Percentiles rank a stretch among this genome's conserved stretches.
phyloP scores from a whole-genome alignment of 768 basidiomycete genomes.

The Suillus paluster region DNA sequence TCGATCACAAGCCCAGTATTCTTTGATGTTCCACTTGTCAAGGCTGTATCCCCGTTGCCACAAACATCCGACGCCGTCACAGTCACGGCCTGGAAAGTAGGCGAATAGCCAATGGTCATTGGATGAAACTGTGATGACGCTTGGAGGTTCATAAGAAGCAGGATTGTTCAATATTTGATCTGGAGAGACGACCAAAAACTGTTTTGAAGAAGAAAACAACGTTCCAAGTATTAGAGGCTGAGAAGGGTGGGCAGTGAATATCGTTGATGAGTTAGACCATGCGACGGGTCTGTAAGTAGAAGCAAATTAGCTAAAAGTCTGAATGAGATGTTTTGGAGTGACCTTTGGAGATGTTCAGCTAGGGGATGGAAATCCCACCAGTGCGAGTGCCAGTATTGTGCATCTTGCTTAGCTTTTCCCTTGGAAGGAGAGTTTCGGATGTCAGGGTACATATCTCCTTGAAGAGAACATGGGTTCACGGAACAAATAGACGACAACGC shows the following conservation, averaged over 20 bases:
- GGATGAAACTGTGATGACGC: slow-evolving; percentile 62
- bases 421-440: slow-evolving; percentile 47
- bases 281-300: slow-evolving; percentile 58
- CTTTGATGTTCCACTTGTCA: slow-evolving; percentile 64
- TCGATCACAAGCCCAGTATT: slow-evolving; percentile 56
- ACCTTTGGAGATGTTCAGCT: slow-evolving; percentile 61
- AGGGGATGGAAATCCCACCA: slow-evolving; percentile 80
- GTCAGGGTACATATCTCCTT: slow-evolving; percentile 24
- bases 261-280: slow-evolving; percentile 72
- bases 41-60: slow-evolving; percentile 65
- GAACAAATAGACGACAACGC: slow-evolving; percentile 8
- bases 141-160: slow-evolving; percentile 60
- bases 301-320: neutral
- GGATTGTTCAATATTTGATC: slow-evolving; percentile 49
- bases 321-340: slow-evolving; percentile 14
- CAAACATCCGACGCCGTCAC: slow-evolving; percentile 64
- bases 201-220: slow-evolving; percentile 71
- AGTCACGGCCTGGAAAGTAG: slow-evolving; percentile 65
- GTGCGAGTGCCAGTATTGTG: slow-evolving; percentile 55
- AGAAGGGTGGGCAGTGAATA: slow-evolving; percentile 70
- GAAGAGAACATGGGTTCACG: slow-evolving; percentile 20
- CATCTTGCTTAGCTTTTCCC: slow-evolving; percentile 56
- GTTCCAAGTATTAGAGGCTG: slow-evolving; percentile 64
- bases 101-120: slow-evolving; percentile 71
- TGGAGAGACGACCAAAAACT: slow-evolving; percentile 63